Evolutionary conservation across 2,329 filamentous ascomycete genomes (phyloP), one percentile per base, ranked within the genome.

Genomic region (Sarocladium kiliense): DNA sequence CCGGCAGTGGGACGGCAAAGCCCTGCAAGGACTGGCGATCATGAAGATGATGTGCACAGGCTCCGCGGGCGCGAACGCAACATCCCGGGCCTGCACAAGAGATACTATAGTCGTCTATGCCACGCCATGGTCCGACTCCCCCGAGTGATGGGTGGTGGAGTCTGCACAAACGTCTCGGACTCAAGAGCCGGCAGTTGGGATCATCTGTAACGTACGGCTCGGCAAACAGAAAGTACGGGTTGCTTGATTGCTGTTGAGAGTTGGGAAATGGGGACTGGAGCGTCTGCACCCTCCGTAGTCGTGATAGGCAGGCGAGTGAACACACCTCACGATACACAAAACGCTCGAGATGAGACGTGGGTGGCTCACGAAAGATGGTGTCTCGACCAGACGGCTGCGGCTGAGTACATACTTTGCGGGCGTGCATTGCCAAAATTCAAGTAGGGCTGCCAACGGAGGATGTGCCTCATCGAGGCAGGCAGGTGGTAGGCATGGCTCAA

Each of bases 21-120:
- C 23, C 44, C 44, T 47, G 44, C 44, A 47, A 47, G 44, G 44
- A 27, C n/a, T 47, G 44, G 14, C 44, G 44, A 47, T 47, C 44
- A 47, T 27, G 25, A 47, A 23, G 16, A 30, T 47, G 44, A 47
- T 47, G 18, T 47, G 44, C 44, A 47, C 44, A 47, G 44, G 44
- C 25, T 21, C 19, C 44, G 6, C 25, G 25, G n/a, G 44, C n/a
- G 14, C 44, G 44, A 27, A 47, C 4, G 21, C 25, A n/a, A 3
- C 18, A 27, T 27, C n/a, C 44, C 44, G 44, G 44, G 25, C 44
- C 25, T 23, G 44, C 44, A 30, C 18, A 18, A 27, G 21, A 16
- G 44, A n/a, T 39, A 6, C n/a, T 19, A 9, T 39, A n/a, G 36
- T n/a, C 16, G 36, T 39, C 7, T 39, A 5, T 39, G 36, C 36